phyloP scores from a whole-genome alignment of 306 rosid species.

The Aeschynomene evenia region DNA sequence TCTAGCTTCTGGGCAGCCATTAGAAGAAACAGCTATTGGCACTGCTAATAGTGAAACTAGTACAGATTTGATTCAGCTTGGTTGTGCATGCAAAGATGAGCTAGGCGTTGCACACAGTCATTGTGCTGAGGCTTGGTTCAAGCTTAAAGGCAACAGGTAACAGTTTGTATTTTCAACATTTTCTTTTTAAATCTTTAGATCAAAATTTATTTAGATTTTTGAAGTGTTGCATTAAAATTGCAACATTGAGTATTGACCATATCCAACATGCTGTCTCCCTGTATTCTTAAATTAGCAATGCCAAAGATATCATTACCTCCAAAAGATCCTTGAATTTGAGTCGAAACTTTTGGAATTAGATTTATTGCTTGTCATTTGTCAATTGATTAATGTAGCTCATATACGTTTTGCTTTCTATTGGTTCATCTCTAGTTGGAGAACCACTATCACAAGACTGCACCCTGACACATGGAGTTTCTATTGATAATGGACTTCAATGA shows the following conservation, averaged over 20 bases:
- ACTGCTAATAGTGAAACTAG: constrained; percentile 13
- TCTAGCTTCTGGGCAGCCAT: constrained; percentile 63
- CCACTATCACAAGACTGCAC: background rate
- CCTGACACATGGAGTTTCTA: background rate
- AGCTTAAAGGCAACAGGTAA: constrained; percentile 85
- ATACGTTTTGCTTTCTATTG: background rate
- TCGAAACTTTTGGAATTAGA: background rate
- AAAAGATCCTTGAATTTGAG: background rate
- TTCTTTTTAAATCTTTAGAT: background rate
- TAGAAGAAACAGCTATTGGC: constrained; percentile 38
- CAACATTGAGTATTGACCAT: background rate
- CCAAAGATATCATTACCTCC: background rate
- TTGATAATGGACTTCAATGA: constrained; percentile 14
- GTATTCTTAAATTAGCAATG: constrained; percentile 6
- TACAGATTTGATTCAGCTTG: constrained; percentile 68
- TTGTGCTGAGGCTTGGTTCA: constrained; percentile 93
- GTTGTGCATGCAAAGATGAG: constrained; percentile 86
- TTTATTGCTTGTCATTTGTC: constrained; percentile 14
- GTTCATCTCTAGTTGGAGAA: constrained; percentile 15
- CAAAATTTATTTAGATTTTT: background rate
- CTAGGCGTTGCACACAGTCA: constrained; percentile 72
- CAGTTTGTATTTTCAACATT: constrained; percentile 1
- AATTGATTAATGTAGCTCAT: constrained; percentile 21
- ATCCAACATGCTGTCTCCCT: background rate
- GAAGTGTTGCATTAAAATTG: background rate